These are phyloP conservation scores for Aaosphaeria arxii DNA, from an alignment of 2,329 filamentous ascomycete species.

Conservation along the genomic window DNA sequence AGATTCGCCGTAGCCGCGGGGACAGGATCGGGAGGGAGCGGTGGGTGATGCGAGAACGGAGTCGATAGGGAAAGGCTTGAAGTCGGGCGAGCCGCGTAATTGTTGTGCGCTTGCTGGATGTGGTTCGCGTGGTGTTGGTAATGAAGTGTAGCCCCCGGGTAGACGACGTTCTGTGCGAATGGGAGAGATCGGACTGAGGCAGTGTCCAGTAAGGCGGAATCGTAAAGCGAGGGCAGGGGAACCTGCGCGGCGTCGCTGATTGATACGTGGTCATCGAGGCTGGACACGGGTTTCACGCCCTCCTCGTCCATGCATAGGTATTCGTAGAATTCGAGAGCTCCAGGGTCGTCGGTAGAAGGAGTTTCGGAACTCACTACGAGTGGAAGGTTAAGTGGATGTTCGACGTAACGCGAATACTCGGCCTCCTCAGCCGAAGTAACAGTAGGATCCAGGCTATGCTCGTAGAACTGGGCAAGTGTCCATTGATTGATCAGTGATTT, in stretches of 20 bases:
- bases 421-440: constrained; percentile 73
- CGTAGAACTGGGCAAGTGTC: constrained; percentile 83
- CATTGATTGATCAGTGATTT: constrained; percentile 82
- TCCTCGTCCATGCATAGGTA: constrained; percentile 62
- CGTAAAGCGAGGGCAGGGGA: background rate
- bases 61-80: constrained; percentile 17
- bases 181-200: background rate
- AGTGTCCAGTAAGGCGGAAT: background rate
- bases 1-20: background rate
- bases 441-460: constrained; percentile 79
- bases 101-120: constrained; percentile 11
- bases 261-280: background rate
- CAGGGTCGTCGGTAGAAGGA: constrained; percentile 48
- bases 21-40: constrained; percentile 1
- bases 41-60: constrained; percentile 30
- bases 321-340: constrained; percentile 69
- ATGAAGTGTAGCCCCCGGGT: constrained; percentile 12
- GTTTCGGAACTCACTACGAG: constrained; percentile 72
- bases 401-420: constrained; percentile 86
- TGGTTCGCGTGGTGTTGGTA: constrained; percentile 15
- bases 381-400: constrained; percentile 82
- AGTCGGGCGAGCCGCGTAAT: constrained; percentile 20
- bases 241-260: background rate
- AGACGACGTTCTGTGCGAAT: background rate
- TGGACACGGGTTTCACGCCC: constrained; percentile 1